Percentiles rank a stretch among this genome's conserved stretches.
Conservation (phyloP, 2,329 filamentous ascomycete species). For the Fusarium domesticum region DNA sequence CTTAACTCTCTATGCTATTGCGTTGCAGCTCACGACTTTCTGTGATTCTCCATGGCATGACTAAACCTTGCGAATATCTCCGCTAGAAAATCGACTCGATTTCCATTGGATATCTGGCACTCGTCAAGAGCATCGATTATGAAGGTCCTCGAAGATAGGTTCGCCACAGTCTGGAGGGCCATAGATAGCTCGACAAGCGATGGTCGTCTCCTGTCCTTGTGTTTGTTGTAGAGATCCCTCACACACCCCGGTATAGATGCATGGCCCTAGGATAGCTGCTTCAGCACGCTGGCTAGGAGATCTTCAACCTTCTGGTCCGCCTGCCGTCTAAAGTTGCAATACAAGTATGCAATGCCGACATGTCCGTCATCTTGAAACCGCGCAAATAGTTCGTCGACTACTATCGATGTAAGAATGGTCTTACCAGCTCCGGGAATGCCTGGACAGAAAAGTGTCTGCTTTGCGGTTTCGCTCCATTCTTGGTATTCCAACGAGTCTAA, state of each 20-base stretch:
- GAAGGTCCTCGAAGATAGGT: no score
- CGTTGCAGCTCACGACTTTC: no score
- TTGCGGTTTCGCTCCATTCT: not conserved
- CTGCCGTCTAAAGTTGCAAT: not conserved
- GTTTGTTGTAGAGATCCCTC: not conserved
- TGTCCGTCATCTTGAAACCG: not conserved
- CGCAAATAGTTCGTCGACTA: not conserved
- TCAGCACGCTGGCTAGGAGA: not conserved
- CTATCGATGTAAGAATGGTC: not conserved
- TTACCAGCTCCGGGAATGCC: slow-evolving; percentile 7
- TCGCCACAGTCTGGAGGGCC: no score
- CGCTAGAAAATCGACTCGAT: no score
- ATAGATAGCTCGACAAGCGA: not conserved
- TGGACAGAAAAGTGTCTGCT: not conserved
- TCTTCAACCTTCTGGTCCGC: not conserved
- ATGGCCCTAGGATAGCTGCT: not conserved
- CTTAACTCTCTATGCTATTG: no score
- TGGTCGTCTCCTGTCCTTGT: not conserved
- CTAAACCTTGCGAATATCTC: no score
- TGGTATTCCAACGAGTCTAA: not conserved
- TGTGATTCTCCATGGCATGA: no score
- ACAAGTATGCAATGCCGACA: not conserved
- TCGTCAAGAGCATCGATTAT: no score
- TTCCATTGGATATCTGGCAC: no score
- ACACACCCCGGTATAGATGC: not conserved